phyloP scores from a whole-genome alignment of 495 filamentous ascomycete genomes.

The Xylaria grammica region DNA sequence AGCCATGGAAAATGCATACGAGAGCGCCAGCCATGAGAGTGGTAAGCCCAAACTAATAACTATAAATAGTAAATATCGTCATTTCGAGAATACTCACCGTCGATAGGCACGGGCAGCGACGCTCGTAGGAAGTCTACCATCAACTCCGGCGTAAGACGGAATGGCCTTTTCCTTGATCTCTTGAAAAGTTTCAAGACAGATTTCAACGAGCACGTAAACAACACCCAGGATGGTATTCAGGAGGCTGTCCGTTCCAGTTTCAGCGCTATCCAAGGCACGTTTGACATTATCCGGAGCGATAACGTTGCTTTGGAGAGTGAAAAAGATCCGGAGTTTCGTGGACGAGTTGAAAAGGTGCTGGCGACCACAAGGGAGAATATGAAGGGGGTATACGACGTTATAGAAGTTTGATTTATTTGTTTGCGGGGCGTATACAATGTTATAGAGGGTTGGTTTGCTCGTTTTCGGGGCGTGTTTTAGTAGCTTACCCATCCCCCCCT shows the following conservation, averaged over 20 bases:
- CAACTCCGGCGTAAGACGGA: slow-evolving; percentile 20
- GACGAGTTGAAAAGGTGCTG: slow-evolving; percentile 30
- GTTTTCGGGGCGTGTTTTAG: too few relatives aligned
- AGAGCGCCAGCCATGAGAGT: slow-evolving; percentile 22
- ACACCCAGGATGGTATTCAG: slow-evolving; percentile 31
- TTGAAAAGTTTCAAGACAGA: slow-evolving; percentile 26
- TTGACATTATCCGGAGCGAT: slow-evolving; percentile 41
- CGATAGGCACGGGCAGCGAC: slow-evolving; percentile 38
- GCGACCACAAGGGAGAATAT: slow-evolving; percentile 18
- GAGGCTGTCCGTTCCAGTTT: slow-evolving; percentile 28
- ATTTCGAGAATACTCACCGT: slow-evolving; percentile 14
- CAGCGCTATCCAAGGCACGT: slow-evolving; percentile 28
- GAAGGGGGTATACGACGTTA: not conserved
- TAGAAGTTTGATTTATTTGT: not conserved
- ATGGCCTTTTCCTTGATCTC: slow-evolving; percentile 32
- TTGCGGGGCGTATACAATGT: not conserved
- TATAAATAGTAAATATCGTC: not conserved
- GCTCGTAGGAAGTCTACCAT: slow-evolving; percentile 40
- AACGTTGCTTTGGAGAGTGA: slow-evolving; percentile 43
- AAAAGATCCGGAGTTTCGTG: slow-evolving; percentile 37
- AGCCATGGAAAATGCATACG: slow-evolving; percentile 40
- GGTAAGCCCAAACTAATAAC: slow-evolving; percentile 24
- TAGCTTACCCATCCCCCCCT: too few relatives aligned
- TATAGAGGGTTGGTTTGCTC: too few relatives aligned
- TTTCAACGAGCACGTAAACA: slow-evolving; percentile 27